Percentiles rank a stretch among this genome's conserved stretches.
Evolutionary conservation across 2,329 filamentous ascomycete species (phyloP).

Genomic region (Paraphoma sp.): DNA sequence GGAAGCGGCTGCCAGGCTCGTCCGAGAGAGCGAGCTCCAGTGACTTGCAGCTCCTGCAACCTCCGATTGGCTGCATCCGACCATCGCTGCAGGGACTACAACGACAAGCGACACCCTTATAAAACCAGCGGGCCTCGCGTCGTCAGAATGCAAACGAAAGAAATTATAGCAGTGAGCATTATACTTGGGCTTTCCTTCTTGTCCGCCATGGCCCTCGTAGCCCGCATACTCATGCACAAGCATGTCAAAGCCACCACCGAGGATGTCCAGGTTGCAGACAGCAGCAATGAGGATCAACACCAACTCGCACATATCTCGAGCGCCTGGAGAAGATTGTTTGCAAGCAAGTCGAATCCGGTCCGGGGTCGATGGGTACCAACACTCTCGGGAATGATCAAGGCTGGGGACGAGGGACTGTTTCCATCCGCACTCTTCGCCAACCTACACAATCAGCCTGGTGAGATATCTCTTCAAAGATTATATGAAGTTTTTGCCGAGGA

Average conservation of each 20-base stretch:
- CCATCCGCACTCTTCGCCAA: constrained; percentile 33
- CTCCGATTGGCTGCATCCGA: constrained; percentile 33
- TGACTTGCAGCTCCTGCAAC: constrained; percentile 26
- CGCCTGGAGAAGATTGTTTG: constrained; percentile 28
- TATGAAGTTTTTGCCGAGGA: constrained; percentile 36
- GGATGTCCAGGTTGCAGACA: constrained; percentile 15
- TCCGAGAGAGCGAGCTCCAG: constrained; percentile 18
- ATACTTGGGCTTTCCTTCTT: constrained; percentile 19
- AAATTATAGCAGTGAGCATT: constrained; percentile 23
- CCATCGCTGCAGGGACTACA: constrained; percentile 13
- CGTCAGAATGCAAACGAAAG: constrained; percentile 18
- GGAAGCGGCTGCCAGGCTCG: constrained; percentile 22
- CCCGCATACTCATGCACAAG: constrained; percentile 35
- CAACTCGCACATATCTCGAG: constrained; percentile 19
- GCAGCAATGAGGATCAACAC: constrained; percentile 17
- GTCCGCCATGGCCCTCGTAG: constrained; percentile 36
- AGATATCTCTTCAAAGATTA: constrained; percentile 31
- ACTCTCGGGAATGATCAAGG: constrained; percentile 40
- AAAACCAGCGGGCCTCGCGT: constrained; percentile 15
- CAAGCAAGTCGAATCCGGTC: constrained; percentile 20
- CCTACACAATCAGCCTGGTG: constrained; percentile 27
- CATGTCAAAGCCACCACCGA: constrained; percentile 23
- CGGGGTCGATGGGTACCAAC: constrained; percentile 31
- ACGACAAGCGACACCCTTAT: constrained; percentile 25
- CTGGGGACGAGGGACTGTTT: constrained; percentile 39